Evolutionary conservation across 306 rosid genomes (phyloP), one percentile per base, ranked within the genome.

Genomic region (Vigna unguiculata): DNA sequence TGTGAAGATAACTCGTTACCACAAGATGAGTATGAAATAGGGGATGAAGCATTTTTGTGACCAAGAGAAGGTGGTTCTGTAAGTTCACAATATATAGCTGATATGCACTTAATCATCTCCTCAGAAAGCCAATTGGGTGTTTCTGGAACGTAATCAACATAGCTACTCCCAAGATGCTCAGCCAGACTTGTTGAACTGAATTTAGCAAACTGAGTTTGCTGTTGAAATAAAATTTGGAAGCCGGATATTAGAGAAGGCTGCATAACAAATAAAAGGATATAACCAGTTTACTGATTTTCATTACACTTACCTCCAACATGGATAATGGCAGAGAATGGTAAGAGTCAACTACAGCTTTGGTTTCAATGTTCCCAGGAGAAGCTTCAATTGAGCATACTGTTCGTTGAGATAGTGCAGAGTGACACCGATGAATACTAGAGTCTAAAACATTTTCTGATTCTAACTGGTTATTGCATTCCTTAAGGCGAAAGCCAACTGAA

Each of bases 301-400:
- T 17, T 51, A 19, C 53, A 72, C 68, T 82, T 84, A 90, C 98
- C 96, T 95, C 96, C 54, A 95, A 83, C 96, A 92, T 88, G 22
- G 87, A 86, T 88, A 95, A 88, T 65, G 98, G 98, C 54, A 95
- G 83, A 73, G 98, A 95, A 88, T 87, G 97, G 84, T 86, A 95
- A 5, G 81, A 79, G 54, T 92, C 96, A 40, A 72, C 81, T 32
- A 70, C 82, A 65, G 87, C 87, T 85, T 89, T 90, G 78, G 85
- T 64, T 76, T 76, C 76, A 32, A 75, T 79, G 78, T 84, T 81
- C 48, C 46, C 80, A 11, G 83, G 71, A 71, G 94, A 89, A 78
- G 61, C 83, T 72, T 80, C 87, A 24, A 80, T 55, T 12, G 89
- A 86, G 88, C 86, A 87, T 63, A 69, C 87, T 25, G 97, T 88